Evolutionary conservation across 106 monocot species (phyloP), one percentile per base, ranked within the genome.

Genomic region (Acanthochlamys bracteata): DNA sequence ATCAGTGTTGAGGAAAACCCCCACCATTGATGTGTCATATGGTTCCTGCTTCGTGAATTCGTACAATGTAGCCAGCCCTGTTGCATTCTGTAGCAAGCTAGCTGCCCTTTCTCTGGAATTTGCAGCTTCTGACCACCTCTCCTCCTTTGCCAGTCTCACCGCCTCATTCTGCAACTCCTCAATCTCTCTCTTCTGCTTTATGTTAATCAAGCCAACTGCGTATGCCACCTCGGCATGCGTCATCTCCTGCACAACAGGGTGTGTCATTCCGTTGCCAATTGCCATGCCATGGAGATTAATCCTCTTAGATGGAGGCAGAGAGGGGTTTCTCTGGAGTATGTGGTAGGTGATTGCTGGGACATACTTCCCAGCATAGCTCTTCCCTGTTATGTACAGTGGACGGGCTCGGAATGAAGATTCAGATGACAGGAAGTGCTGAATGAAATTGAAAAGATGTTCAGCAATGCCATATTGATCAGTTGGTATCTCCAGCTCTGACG

Each of bases 301-400:
- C 40, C 64, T 60, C n/a, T 20, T 41, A 4, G 16, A 7, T 1
- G 41, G 14, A 10, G 73, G 51, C 11, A 66, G 27, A 9, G 7
- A 42, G 3, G 70, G 17, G 57, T 90, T 90, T 69, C 24, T 40
- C 16, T 19, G 61, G 41, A 80, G 59, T 23, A 95, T 87, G 80
- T 82, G 57, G 75, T 74, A 73, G 0, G 69, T 79, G n/a, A 57
- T 22, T 16, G 84, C 65, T 22, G 90, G 90, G 25, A 90, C 69
- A 70, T 82, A 90, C 75, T 95, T 95, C 4, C 95, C 95, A 10
- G 90, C 90, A 64, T 95, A 95, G 77, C 95, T 95, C 77, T 95
- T 86, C 24, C 95, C 95, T 16, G 84, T 82, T 23, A 95, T 17
- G 52, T 71, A 95, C 25, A 95, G 22, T 1, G 95, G 90, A 4